Percentiles rank a stretch among this genome's conserved stretches.
phyloP scores from a whole-genome alignment of 2,329 filamentous ascomycete species.

The Aspergillus piperis region DNA sequence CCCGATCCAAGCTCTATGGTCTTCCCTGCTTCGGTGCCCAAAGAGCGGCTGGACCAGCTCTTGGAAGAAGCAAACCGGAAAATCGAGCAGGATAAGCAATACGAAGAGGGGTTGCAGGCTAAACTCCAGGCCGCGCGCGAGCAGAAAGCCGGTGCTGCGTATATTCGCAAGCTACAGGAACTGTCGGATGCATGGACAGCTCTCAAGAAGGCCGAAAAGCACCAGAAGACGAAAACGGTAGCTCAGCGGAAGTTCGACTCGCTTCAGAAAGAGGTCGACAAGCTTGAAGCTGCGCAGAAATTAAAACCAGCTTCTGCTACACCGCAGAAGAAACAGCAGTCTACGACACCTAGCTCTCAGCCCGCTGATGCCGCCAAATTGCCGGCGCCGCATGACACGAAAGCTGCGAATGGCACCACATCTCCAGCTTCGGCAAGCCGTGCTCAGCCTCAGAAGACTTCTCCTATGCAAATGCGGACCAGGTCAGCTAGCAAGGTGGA shows the following conservation, averaged over 20 bases:
- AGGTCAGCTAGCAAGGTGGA: not conserved
- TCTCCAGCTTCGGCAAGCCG: not conserved
- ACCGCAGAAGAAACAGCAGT: not conserved
- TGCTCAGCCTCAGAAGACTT: not conserved
- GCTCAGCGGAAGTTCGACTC: not conserved
- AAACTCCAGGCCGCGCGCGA: conserved; percentile 15
- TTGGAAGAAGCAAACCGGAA: conserved; percentile 19
- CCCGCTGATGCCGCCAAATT: not conserved
- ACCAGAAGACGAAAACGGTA: not conserved
- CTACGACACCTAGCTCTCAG: not conserved
- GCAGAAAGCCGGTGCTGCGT: conserved; percentile 3
- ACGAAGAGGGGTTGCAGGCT: conserved; percentile 11
- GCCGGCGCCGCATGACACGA: not conserved
- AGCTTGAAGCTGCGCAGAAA: conserved; percentile 13
- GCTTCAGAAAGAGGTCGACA: conserved; percentile 12
- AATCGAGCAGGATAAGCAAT: conserved; percentile 9
- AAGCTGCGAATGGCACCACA: not conserved
- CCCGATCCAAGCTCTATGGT: conserved; percentile 13
- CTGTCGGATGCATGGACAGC: not conserved
- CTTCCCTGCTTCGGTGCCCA: conserved; percentile 18
- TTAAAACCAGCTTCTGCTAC: not conserved
- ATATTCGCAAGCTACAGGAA: conserved; percentile 8
- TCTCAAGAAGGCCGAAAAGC: not conserved
- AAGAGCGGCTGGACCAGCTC: conserved; percentile 13
- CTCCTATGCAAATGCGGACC: not conserved